These are phyloP conservation scores for Westerdykella sp. DNA, from an alignment of 2,329 filamentous ascomycete species.

Conservation along the genomic window DNA sequence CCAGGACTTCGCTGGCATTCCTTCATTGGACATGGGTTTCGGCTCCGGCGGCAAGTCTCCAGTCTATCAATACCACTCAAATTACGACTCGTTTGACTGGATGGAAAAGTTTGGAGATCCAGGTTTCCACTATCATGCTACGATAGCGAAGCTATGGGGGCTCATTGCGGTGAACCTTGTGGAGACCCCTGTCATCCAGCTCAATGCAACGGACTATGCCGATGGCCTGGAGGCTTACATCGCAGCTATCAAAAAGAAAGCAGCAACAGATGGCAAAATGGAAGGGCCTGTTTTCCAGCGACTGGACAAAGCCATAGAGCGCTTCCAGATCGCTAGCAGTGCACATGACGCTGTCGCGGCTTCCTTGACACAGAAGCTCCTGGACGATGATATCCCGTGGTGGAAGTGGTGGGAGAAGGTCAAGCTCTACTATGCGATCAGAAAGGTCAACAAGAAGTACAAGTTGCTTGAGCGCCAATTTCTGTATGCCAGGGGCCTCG, in stretches of 20 bases:
- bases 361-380: constrained; percentile 44
- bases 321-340: constrained; percentile 45
- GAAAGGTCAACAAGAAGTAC: constrained; percentile 69
- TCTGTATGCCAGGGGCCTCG: constrained; percentile 67
- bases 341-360: constrained; percentile 49
- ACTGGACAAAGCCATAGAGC: constrained; percentile 45
- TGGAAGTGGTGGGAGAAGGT: constrained; percentile 68
- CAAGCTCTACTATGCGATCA: constrained; percentile 57
- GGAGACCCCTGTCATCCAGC: constrained; percentile 43
- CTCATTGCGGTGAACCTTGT: constrained; percentile 43
- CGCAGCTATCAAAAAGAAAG: constrained; percentile 34
- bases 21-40: constrained; percentile 46
- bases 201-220: constrained; percentile 46
- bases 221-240: constrained; percentile 40
- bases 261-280: constrained; percentile 12
- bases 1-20: constrained; percentile 48
- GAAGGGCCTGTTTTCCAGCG: constrained; percentile 38
- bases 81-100: constrained; percentile 81
- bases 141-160: constrained; percentile 43
- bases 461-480: constrained; percentile 79
- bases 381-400: constrained; percentile 59
- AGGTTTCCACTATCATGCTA: constrained; percentile 52
- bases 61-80: constrained; percentile 72
- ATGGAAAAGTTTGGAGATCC: constrained; percentile 72
- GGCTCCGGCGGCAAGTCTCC: constrained; percentile 35